Evolutionary conservation across 129 eudicot genomes (phyloP).

Genomic region (Pulicaria dysenterica): DNA sequence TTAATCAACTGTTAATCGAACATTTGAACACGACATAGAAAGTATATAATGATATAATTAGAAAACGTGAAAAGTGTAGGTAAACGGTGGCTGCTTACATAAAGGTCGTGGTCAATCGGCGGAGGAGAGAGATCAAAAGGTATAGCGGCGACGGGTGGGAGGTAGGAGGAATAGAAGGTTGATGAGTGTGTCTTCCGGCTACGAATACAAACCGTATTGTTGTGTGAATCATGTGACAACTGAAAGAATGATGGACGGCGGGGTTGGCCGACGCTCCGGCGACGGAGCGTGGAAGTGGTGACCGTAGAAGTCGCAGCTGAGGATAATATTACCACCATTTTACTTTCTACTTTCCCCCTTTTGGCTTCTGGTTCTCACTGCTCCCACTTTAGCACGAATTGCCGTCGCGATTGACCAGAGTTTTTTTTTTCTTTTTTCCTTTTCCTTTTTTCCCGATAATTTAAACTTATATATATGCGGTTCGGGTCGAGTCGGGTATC

Average conservation of each 20-base stretch:
- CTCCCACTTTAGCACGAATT: no score
- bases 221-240: not conserved
- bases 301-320: slow-evolving; percentile 14
- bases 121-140: slow-evolving; percentile 88
- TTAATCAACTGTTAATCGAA: slow-evolving; percentile 6
- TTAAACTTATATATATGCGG: no score
- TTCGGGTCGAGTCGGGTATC: no score
- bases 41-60: not conserved
- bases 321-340: slow-evolving; percentile 28
- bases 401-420: no score
- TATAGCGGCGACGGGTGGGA: slow-evolving; percentile 31
- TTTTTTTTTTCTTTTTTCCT: no score
- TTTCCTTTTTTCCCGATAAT: no score
- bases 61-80: not conserved
- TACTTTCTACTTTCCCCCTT: not conserved
- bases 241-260: not conserved
- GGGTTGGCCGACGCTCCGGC: slow-evolving; percentile 30
- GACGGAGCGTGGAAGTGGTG: slow-evolving; percentile 25
- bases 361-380: not conserved
- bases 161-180: slow-evolving; percentile 18
- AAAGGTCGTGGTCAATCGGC: slow-evolving; percentile 74
- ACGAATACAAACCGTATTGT: not conserved
- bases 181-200: slow-evolving; percentile 27
- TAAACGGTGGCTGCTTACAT: slow-evolving; percentile 37
- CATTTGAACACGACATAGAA: not conserved